A percentile compares a stretch with the other conserved stretches of the same genome.
Conservation (phyloP, 495 filamentous ascomycete genomes). For the Letharia columbiana region DNA sequence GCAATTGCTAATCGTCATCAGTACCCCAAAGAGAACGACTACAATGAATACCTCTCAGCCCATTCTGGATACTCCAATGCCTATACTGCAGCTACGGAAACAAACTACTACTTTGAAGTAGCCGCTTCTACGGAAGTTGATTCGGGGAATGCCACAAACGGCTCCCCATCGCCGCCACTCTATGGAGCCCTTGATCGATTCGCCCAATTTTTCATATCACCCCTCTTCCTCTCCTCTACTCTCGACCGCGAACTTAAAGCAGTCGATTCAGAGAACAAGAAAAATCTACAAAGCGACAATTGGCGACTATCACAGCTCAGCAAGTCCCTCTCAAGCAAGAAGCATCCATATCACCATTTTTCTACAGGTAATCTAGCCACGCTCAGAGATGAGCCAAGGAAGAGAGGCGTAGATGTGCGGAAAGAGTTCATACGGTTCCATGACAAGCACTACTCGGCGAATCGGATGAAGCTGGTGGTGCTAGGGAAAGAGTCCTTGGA, state of each 20-base stretch:
- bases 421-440: constrained; percentile 95
- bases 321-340: constrained; percentile 80
- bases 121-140: constrained; percentile 50
- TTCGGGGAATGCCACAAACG: constrained; percentile 33
- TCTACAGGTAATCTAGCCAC: constrained; percentile 90
- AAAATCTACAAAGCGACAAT: constrained; percentile 91
- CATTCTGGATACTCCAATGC: constrained; percentile 92
- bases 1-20: constrained; percentile 25
- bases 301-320: constrained; percentile 91
- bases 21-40: constrained; percentile 94
- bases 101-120: constrained; percentile 97
- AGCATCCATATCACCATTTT: constrained; percentile 93
- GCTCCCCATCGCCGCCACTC: constrained; percentile 57
- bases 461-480: constrained; percentile 90
- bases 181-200: constrained; percentile 91
- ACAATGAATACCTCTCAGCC: constrained; percentile 82
- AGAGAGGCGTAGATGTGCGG: constrained; percentile 75
- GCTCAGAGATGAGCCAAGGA: constrained; percentile 74
- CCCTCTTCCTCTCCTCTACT: constrained; percentile 82
- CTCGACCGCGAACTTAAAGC: constrained; percentile 85
- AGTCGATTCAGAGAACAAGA: constrained; percentile 98
- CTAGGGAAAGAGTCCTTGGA: constrained; percentile 85
- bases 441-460: constrained; percentile 84
- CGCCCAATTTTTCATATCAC: constrained; percentile 92
- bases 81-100: constrained; percentile 86